A percentile compares a stretch with the other conserved stretches of the same genome.
Evolutionary conservation across 2,329 filamentous ascomycete genomes (phyloP).

Genomic region (Neocatenulostroma microsporum): DNA sequence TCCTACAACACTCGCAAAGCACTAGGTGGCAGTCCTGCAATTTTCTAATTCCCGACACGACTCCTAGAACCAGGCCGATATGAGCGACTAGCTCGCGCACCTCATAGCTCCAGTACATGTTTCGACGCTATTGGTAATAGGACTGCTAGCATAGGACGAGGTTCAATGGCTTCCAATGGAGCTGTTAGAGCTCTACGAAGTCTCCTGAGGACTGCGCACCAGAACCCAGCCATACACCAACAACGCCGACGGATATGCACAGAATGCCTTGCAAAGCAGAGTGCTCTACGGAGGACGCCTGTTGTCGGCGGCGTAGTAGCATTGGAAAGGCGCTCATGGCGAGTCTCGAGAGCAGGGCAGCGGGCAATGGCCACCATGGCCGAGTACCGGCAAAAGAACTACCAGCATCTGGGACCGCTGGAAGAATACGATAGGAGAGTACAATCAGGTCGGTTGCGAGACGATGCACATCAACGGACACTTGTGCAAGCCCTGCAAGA

Average conservation of each 20-base stretch:
- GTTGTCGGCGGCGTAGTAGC: not conserved
- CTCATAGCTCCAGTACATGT: too few relatives aligned
- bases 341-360: conserved; percentile 4
- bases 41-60: too few relatives aligned
- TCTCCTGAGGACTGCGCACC: conserved; percentile 11
- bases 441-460: conserved; percentile 60
- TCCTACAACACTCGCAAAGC: too few relatives aligned
- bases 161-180: conserved; percentile 22
- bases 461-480: conserved; percentile 85
- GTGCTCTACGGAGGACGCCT: not conserved
- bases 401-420: conserved; percentile 56
- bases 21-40: too few relatives aligned
- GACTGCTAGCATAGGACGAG: too few relatives aligned
- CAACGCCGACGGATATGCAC: conserved; percentile 20
- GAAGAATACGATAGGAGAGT: conserved; percentile 84
- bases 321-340: too few relatives aligned
- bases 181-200: conserved; percentile 18
- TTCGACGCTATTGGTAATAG: too few relatives aligned
- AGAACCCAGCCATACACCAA: conserved; percentile 4
- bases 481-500: conserved; percentile 86
- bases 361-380: conserved; percentile 24
- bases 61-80: too few relatives aligned
- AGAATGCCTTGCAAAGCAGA: conserved; percentile 16
- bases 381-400: conserved; percentile 20
- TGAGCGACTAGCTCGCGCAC: too few relatives aligned